phyloP scores from a whole-genome alignment of 2,329 filamentous ascomycete genomes.

The Fusarium lyarnte region DNA sequence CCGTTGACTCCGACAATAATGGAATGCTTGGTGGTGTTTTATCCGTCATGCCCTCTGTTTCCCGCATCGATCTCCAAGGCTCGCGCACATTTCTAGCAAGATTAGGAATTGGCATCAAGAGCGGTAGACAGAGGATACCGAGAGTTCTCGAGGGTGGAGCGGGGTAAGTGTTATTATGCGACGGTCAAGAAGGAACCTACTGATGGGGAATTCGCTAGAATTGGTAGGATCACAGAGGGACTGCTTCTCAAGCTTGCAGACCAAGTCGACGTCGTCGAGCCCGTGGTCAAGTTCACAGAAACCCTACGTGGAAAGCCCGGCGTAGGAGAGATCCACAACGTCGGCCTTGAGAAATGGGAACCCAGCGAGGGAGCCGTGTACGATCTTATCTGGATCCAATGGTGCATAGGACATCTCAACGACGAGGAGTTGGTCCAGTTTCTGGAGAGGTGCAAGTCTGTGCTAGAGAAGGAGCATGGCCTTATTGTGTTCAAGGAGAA shows the following conservation, averaged over 20 bases:
- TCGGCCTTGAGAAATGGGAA: conserved; percentile 78
- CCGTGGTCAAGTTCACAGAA: conserved; percentile 81
- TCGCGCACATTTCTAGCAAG: conserved; percentile 76
- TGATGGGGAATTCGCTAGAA: conserved; percentile 56
- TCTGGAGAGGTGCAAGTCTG: conserved; percentile 67
- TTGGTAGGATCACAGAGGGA: conserved; percentile 83
- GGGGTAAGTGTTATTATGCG: conserved; percentile 46
- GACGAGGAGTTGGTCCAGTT: conserved; percentile 77
- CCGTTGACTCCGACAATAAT: conserved; percentile 58
- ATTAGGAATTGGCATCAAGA: conserved; percentile 58
- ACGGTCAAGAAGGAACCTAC: no score
- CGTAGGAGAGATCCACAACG: conserved; percentile 71
- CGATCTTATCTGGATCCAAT: conserved; percentile 89
- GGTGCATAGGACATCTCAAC: conserved; percentile 86
- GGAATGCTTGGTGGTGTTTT: conserved; percentile 93
- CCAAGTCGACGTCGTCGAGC: conserved; percentile 85
- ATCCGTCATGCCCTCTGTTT: conserved; percentile 69
- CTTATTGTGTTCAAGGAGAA: conserved; percentile 71
- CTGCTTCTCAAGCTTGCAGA: conserved; percentile 77
- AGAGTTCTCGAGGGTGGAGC: conserved; percentile 52
- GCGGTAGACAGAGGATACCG: conserved; percentile 44
- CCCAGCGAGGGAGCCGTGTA: conserved; percentile 63
- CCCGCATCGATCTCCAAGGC: conserved; percentile 74
- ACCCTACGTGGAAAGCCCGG: conserved; percentile 67
- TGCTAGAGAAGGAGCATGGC: conserved; percentile 39